phyloP scores from a whole-genome alignment of 768 basidiomycete species.

The Hygrocybe punicea region DNA sequence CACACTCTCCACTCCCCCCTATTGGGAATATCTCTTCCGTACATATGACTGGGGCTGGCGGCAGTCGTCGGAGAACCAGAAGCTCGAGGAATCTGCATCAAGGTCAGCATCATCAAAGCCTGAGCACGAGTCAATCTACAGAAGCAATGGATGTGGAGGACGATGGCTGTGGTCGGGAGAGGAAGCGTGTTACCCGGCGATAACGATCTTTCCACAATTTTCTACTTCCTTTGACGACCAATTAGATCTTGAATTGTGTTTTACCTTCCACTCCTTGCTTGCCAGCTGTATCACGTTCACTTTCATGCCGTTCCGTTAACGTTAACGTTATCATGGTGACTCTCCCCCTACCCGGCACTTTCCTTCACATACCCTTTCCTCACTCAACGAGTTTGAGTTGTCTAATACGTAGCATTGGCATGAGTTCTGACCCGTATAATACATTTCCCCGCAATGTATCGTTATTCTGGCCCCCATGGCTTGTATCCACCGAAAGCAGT shows the following conservation, averaged over 20 bases:
- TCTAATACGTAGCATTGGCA: background rate
- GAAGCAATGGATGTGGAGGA: constrained; percentile 77
- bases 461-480: too few species aligned
- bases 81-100: constrained; percentile 39
- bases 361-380: background rate
- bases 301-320: background rate
- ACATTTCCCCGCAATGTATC: too few species aligned
- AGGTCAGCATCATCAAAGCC: constrained; percentile 39
- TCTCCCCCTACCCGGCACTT: background rate
- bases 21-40: background rate
- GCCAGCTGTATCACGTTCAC: background rate
- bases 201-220: constrained; percentile 24
- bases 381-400: background rate
- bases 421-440: too few species aligned
- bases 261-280: background rate
- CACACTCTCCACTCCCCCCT: constrained; percentile 10
- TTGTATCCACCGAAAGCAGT: too few species aligned
- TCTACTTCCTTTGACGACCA: too few species aligned
- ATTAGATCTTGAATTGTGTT: background rate
- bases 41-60: constrained; percentile 2
- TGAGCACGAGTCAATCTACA: constrained; percentile 33
- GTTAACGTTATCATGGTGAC: background rate
- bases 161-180: constrained; percentile 60
- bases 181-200: constrained; percentile 69
- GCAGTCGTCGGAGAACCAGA: constrained; percentile 51